Base-by-base conservation (phyloP, 345 rosid genomes). In the Gossypium turneri region DNA sequence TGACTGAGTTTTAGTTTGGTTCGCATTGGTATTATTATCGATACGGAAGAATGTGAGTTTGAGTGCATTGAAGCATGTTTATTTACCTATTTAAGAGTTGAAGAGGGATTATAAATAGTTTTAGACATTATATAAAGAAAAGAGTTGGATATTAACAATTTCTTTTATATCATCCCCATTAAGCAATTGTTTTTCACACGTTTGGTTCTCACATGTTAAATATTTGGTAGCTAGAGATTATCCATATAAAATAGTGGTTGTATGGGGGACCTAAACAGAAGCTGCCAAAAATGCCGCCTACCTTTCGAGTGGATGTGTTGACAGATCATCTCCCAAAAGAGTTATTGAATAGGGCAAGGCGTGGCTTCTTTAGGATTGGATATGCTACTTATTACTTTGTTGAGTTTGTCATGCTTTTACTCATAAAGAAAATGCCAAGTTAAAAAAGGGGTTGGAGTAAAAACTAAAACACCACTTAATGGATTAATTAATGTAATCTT, bases 241-340 rank as follows among this genome's bases (percentile, higher is more conserved):
- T 52, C 74, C 27, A n/a, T 67, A 48, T 13, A 34, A 38, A 12
- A 13, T 67, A 67, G 15, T 45, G 70, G 55, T 20, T 45, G 27
- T 4, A 47, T 0, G 13, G 52, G 52, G 71, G 41, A 25, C 72
- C 45, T 25, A 9, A 27, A 29, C 3, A 66, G 72, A 76, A 73
- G 41, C 73, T 34, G 77, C 76, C 82, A 72, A 73, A 77, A 73
- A 17, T 55, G 29, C 59, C 16, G 73, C 75, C 79, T 50, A 73
- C 73, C 79, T 44, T 45, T 50, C 70, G 50, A 70, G 58, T 73
- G 61, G 66, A 71, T 63, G 62, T 8, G 19, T 13, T 44, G 52
- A 59, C 25, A 41, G 2, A 22, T 48, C 29, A 41, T 58, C 59
- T 4, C 70, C 25, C n/a, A 15, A 19, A n/a, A 22, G 29, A 48